phyloP scores from a whole-genome alignment of 345 rosid genomes.

The Ailanthus altissimus region DNA sequence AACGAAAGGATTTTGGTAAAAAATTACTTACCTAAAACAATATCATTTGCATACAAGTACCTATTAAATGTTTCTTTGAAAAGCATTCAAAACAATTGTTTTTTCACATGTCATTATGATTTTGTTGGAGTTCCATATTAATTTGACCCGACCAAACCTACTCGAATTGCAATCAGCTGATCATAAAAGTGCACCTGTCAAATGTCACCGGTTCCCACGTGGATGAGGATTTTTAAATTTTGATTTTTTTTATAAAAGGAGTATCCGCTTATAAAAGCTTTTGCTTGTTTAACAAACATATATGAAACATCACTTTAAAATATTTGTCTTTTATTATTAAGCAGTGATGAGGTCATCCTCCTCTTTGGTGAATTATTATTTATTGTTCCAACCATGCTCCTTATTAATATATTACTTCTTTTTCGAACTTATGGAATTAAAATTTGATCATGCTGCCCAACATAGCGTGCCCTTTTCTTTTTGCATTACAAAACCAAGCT shows the following conservation, averaged over 20 bases:
- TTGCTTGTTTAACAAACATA: constrained; percentile 8
- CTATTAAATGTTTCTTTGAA: too few species aligned
- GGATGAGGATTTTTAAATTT: constrained; percentile 15
- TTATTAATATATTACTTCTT: constrained; percentile 9
- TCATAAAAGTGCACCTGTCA: not conserved
- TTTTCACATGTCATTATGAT: too few species aligned
- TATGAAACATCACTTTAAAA: too few species aligned
- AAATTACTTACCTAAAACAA: too few species aligned
- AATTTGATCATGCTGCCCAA: constrained; percentile 14
- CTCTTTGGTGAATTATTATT: constrained; percentile 8
- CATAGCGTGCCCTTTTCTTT: not conserved
- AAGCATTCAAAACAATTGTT: not conserved
- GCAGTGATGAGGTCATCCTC: constrained; percentile 34
- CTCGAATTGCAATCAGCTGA: not conserved
- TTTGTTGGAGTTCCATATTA: too few species aligned
- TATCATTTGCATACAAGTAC: too few species aligned
- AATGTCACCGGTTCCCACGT: constrained; percentile 22
- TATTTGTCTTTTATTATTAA: not conserved
- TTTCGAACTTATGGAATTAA: constrained; percentile 8
- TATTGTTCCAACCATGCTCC: constrained; percentile 11
- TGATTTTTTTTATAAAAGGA: constrained; percentile 19
- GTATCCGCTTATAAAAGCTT: constrained; percentile 10
- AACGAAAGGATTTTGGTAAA: too few species aligned
- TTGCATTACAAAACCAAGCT: constrained; percentile 16
- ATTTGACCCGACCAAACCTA: not conserved